Conservation (phyloP, 805 yeast species). For the Ogataea pignaliae region DNA sequence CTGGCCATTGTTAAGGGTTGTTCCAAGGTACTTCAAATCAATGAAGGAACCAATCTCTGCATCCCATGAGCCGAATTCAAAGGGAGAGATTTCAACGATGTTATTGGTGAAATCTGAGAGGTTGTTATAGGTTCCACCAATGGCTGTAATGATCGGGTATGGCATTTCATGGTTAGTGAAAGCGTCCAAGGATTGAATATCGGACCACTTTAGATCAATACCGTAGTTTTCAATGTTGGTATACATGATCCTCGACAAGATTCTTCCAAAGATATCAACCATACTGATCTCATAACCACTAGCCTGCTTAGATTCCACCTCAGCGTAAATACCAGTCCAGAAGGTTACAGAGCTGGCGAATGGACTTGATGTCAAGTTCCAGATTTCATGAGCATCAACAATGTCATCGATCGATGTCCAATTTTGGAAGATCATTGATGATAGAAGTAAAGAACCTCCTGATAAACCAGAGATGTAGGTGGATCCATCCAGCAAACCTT, state of each 20-base stretch:
- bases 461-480: conserved; percentile 72
- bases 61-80: conserved; percentile 83
- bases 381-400: conserved; percentile 38
- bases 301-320: conserved; percentile 40
- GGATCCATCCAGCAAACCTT: conserved; percentile 65
- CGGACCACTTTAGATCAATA: conserved; percentile 51
- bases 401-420: conserved; percentile 65
- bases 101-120: conserved; percentile 56
- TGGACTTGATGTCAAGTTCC: conserved; percentile 61
- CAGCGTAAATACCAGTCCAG: conserved; percentile 45
- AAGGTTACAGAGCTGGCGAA: conserved; percentile 47
- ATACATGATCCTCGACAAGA: conserved; percentile 63
- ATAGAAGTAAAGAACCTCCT: conserved; percentile 75
- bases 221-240: conserved; percentile 54
- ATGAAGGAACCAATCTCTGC: conserved; percentile 59
- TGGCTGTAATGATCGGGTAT: conserved; percentile 59
- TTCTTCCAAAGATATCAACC: conserved; percentile 72
- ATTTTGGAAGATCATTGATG: conserved; percentile 62
- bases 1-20: conserved; percentile 52
- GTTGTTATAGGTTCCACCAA: conserved; percentile 50
- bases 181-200: conserved; percentile 50
- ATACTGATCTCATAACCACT: conserved; percentile 62
- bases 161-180: conserved; percentile 62
- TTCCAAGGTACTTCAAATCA: conserved; percentile 62
- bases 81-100: conserved; percentile 55